Evolutionary conservation across 75 land plant species (phyloP), one percentile per base, ranked within the genome.

Genomic region (Selaginella tamariscina): DNA sequence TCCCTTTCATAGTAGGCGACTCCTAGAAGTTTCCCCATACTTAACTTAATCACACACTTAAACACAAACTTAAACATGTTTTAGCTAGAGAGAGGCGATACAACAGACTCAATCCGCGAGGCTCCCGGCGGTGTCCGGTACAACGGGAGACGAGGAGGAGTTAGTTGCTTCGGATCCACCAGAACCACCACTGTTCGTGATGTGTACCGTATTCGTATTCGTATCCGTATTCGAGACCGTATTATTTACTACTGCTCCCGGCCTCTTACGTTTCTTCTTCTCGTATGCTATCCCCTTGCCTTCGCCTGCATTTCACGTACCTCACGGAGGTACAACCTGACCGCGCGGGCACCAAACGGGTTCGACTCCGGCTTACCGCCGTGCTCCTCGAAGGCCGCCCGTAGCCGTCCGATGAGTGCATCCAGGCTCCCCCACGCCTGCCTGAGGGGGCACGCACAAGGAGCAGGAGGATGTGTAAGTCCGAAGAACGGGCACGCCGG

Each of bases 391-490:
- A 80, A 85, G 55, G 87, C 86, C 24, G 87, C 87, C 0, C 87
- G 80, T 60, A 85, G 80, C 31, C 87, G 74, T 39, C 87, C 86
- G 56, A 85, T 71, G 68, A 85, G 85, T 1, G 86, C 88, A 31
- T 85, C 88, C n/a, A 85, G 79, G 76, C 80, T 77, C 20, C 88
- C 88, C 88, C 86, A 85, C 13, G 86, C 88, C 57, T 85, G 88
- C 5, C 81, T 70, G 22, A 85, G 77, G 0, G 88, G 88, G 73
- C 88, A 85, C 0, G 81, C 78, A 71, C 88, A 85, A 0, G 83
- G 86, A 11, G 77, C 83, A 0, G 86, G 86, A 0, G 88, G 86
- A 54, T 75, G 77, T 0, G 86, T 79, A 32, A 78, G 81, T 5
- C 86, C 88, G 69, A 83, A 85, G 73, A 84, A 83, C 5, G 86